A percentile compares a stretch with the other conserved stretches of the same genome.
These are phyloP conservation scores for Pisolithus sp. DNA, from an alignment of 768 basidiomycete genomes.

Conservation along the genomic window DNA sequence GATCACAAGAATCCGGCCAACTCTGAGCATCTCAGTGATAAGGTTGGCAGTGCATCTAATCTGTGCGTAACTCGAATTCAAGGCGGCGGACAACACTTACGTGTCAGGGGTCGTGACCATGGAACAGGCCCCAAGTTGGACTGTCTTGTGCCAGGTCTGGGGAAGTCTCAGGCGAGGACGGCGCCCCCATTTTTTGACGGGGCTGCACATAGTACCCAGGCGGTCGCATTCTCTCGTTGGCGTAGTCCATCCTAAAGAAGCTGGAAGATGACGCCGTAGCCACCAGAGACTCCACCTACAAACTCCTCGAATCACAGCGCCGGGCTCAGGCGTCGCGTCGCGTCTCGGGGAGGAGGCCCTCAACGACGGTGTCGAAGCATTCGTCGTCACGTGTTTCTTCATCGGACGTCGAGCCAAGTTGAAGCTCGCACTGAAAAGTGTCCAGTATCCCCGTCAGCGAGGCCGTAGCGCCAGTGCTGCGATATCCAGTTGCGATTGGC, in stretches of 20 bases:
- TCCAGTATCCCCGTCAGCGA: slow-evolving; percentile 14
- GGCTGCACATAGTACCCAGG: too few species aligned
- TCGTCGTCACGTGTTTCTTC: not conserved
- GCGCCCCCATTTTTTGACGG: too few species aligned
- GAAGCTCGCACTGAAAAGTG: slow-evolving; percentile 10
- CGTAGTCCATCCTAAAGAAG: slow-evolving; percentile 23
- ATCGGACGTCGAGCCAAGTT: not conserved
- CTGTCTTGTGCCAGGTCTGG: too few species aligned
- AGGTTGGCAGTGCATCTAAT: too few species aligned
- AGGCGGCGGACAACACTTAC: too few species aligned
- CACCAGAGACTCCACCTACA: slow-evolving; percentile 7
- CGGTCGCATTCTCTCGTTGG: slow-evolving; percentile 9
- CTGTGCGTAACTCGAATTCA: too few species aligned
- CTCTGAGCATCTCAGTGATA: too few species aligned
- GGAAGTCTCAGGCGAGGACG: too few species aligned
- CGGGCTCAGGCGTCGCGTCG: slow-evolving; percentile 20
- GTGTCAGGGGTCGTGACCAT: too few species aligned
- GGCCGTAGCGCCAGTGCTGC: slow-evolving; percentile 11
- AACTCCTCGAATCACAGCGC: slow-evolving; percentile 7
- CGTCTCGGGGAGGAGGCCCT: slow-evolving; percentile 28
- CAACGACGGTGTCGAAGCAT: slow-evolving; percentile 32
- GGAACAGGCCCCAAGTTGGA: too few species aligned
- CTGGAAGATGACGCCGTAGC: not conserved
- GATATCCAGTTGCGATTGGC: slow-evolving; percentile 1
- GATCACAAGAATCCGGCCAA: too few species aligned